Base-by-base conservation (phyloP, 805 yeast species). In the Kodamaea hsintzibuensis region DNA sequence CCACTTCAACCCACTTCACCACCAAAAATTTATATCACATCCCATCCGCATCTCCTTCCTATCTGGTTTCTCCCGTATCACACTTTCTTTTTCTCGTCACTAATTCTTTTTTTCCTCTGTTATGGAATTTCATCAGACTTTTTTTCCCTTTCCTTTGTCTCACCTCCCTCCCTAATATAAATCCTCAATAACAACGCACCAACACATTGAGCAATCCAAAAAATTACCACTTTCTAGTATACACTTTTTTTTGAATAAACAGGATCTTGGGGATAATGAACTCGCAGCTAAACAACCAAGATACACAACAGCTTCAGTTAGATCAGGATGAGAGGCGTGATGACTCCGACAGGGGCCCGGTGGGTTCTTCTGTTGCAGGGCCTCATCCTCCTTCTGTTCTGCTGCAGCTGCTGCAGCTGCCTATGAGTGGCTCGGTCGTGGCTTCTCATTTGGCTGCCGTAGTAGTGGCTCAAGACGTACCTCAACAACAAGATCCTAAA, bases 351-450 rank as follows among this genome's bases (percentile, higher is more conserved):
- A 30, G 35, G 35, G 39, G 48, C 47, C n/a, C 35, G 37, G 47
- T 43, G 33, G 45, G 45, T 7, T 17, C 42, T 38, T 7, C 42
- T 17, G 42, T n/a, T 3, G 42, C 42, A 2, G 9, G 14, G 9
- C 14, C 19, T 13, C 40, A 6, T n/a, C n/a, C n/a, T n/a, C n/a
- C n/a, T n/a, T n/a, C n/a, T n/a, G n/a, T n/a, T n/a, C n/a, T n/a
- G 35, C 42, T 18, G 35, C 42, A 17, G 40, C 35, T 12, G 44
- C 43, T n/a, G 49, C 38, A 2, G 49, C 17, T 35, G 49, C 35
- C 33, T 12, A 25, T 30, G 47, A 25, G 54, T 67, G 62, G 40
- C 25, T 25, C 42, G 53, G 70, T 62, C 40, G 69, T 38, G 12
- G 42, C 46, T 7, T 25, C 42, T n/a, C 17, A 16, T 38, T 25